Conservation (phyloP, 2,329 filamentous ascomycete genomes). For the Dothideomycetes sp. region DNA sequence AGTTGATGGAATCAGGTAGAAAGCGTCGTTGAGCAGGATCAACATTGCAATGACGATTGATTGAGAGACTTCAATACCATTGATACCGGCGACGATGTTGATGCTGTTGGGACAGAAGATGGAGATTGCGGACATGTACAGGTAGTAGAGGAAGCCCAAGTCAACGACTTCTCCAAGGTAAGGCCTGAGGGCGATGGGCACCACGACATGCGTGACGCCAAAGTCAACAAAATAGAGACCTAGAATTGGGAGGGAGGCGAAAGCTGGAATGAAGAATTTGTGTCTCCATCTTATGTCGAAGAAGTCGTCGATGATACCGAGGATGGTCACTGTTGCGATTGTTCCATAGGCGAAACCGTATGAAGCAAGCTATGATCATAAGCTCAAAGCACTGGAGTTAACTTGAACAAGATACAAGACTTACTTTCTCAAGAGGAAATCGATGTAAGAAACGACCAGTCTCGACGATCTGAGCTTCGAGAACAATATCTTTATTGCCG, state of each 20-base stretch:
- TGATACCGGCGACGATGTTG: slow-evolving; percentile 99
- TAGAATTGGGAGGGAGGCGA: slow-evolving; percentile 85
- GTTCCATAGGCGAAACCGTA: slow-evolving; percentile 92
- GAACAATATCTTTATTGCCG: slow-evolving; percentile 78
- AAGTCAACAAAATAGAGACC: slow-evolving; percentile 99
- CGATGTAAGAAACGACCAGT: slow-evolving; percentile 77
- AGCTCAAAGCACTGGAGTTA: not conserved
- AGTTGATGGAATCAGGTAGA: slow-evolving; percentile 60
- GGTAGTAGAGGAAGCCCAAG: slow-evolving; percentile 69
- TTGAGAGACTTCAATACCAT: slow-evolving; percentile 93
- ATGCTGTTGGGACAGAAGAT: slow-evolving; percentile 99
- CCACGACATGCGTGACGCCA: slow-evolving; percentile 88
- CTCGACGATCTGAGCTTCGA: slow-evolving; percentile 64
- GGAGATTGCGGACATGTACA: slow-evolving; percentile 91
- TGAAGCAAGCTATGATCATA: slow-evolving; percentile 62
- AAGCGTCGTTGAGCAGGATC: slow-evolving; percentile 73
- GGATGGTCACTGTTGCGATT: slow-evolving; percentile 78
- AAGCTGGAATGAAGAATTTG: slow-evolving; percentile 95
- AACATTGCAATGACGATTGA: slow-evolving; percentile 82
- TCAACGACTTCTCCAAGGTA: slow-evolving; percentile 81
- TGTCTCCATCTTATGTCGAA: slow-evolving; percentile 98
- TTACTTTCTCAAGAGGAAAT: slow-evolving; percentile 89
- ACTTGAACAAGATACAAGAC: slow-evolving; percentile 1
- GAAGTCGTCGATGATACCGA: slow-evolving; percentile 89
- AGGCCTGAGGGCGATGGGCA: slow-evolving; percentile 74